Conservation (phyloP, 2,329 filamentous ascomycete species). For the Aspergillaceae sp. region DNA sequence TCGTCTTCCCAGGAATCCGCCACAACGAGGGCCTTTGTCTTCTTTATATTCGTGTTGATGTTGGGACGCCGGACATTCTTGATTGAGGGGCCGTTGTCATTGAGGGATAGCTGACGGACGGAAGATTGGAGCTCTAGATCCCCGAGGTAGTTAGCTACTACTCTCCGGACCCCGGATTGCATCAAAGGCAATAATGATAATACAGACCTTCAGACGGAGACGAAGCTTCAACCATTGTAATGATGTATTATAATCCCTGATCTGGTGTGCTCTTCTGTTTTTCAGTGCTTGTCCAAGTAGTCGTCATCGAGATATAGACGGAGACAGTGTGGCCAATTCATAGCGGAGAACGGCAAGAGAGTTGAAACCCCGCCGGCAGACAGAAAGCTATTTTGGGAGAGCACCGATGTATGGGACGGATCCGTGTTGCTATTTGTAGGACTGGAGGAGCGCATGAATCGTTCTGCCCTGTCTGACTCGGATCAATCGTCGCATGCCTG, state of each 20-base stretch:
- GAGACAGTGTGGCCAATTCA: background rate
- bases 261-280: background rate
- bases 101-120: slow-evolving; percentile 23
- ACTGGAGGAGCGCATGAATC: too few relatives aligned
- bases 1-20: slow-evolving; percentile 76
- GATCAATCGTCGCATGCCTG: too few relatives aligned
- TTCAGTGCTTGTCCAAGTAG: background rate
- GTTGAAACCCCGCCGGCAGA: background rate
- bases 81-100: slow-evolving; percentile 19
- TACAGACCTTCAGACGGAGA: background rate
- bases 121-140: slow-evolving; percentile 24
- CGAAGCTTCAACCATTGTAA: background rate
- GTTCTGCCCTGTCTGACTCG: background rate
- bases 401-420: too few relatives aligned
- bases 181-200: background rate
- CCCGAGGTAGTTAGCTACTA: slow-evolving; percentile 1
- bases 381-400: too few relatives aligned
- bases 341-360: background rate
- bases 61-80: too few relatives aligned
- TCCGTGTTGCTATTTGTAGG: too few relatives aligned
- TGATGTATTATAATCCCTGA: too few relatives aligned
- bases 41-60: slow-evolving; percentile 4
- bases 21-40: slow-evolving; percentile 32
- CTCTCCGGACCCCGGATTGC: background rate
- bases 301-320: background rate